Evolutionary conservation across 495 filamentous ascomycete genomes (phyloP).

Genomic region (Aspergillus baeticus): DNA sequence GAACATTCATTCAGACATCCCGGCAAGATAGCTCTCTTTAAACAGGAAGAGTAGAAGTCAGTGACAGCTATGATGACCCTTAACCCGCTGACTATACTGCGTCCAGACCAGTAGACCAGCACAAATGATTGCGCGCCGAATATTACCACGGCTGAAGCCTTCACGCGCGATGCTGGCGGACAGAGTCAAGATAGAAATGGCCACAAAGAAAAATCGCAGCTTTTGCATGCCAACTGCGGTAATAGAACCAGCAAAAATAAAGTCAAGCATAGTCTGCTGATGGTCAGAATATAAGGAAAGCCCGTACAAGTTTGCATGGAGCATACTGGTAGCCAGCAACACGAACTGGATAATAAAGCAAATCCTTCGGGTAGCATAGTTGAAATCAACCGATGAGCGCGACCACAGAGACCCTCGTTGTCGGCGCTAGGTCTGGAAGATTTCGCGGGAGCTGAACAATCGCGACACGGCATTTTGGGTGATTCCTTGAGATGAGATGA

Average conservation of each 20-base stretch:
- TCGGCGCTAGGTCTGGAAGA: too few species aligned
- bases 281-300: neutral
- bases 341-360: constrained; percentile 8
- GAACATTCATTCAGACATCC: too few species aligned
- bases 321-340: constrained; percentile 14
- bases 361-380: constrained; percentile 7
- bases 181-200: constrained; percentile 5
- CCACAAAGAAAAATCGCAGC: constrained; percentile 6
- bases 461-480: too few species aligned
- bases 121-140: constrained; percentile 8
- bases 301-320: neutral
- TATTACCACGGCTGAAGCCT: constrained; percentile 5
- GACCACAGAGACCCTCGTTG: too few species aligned
- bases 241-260: constrained; percentile 10
- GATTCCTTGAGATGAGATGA: too few species aligned
- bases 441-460: too few species aligned
- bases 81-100: constrained; percentile 2
- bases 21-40: too few species aligned
- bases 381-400: neutral
- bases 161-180: constrained; percentile 1
- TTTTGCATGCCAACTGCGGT: constrained; percentile 5
- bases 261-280: constrained; percentile 7
- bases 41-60: neutral
- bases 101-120: constrained; percentile 6
- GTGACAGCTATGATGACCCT: constrained; percentile 7